Base-by-base conservation (phyloP, 495 filamentous ascomycete species). In the Aspergillus sclerotioniger region DNA sequence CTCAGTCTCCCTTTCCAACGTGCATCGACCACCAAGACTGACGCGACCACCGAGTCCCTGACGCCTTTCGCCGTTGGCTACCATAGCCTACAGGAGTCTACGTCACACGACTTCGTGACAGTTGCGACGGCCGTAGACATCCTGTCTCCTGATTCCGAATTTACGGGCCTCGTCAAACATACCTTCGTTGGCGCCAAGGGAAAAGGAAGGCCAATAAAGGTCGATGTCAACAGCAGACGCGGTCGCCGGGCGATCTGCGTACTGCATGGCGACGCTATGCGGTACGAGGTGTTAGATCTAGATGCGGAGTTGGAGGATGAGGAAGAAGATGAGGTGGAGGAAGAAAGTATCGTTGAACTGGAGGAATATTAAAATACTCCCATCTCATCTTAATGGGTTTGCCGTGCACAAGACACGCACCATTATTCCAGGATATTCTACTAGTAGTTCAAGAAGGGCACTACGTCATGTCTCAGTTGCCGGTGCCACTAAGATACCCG, bases 251-350 rank as follows among this genome's bases (percentile, higher is more conserved):
- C 78, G 20, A 71, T 82, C 3, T 85, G 81, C 61, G 80, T 84
- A 20, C 60, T 87, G 51, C 82, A 82, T 56, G 74, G 77, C 12
- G 82, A 86, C 62, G 69, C 67, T 16, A 65, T 80, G 66, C 77
- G 76, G 46, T 87, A 86, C 62, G 77, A 80, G 33, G 76, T 86
- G 8, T 76, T 84, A 54, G 82, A 85, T 62, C 53, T 87, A 53
- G 84, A 86, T 67, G 68, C 68, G 48, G 72, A 63, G 16, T 67
- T 71, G 33, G 69, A 60, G 12, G 60, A 70, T 15, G 73, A 72
- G 28, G 69, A 67, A n/a, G 68, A 69, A 1, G 63, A 66, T 28
- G 62, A 64, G 19, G 65, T 67, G 33, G 63, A 68, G n/a, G 62
- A 68, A 16, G 59, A 58, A 33, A 8, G 59, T 45, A 8, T 54